Conservation (phyloP, 1,284 basidiomycete species). For the Apiotrichum gracile region DNA sequence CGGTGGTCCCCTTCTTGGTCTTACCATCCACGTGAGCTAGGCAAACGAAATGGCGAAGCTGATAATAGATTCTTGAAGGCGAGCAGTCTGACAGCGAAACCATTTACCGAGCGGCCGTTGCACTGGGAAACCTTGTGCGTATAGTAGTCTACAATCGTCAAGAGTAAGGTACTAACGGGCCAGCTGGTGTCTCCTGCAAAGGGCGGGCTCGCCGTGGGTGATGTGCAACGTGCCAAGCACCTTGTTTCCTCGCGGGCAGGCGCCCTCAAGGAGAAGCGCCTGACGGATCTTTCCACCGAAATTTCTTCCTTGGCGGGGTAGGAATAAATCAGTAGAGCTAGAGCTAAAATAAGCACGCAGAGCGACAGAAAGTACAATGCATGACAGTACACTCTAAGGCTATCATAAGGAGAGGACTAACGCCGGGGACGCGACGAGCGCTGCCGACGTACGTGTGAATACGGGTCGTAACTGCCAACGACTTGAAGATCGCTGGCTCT, state of each 20-base stretch:
- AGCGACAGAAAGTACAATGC: constrained; percentile 13
- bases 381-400: constrained; percentile 10
- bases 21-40: constrained; percentile 19
- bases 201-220: constrained; percentile 37
- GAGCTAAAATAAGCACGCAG: neutral
- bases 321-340: neutral
- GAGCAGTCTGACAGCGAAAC: constrained; percentile 75
- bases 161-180: neutral
- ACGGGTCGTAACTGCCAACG: neutral
- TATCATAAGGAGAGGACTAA: neutral
- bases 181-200: constrained; percentile 39
- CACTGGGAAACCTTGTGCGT: constrained; percentile 82
- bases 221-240: constrained; percentile 33
- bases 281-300: constrained; percentile 43
- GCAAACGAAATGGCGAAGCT: neutral
- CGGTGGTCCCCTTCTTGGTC: constrained; percentile 23
- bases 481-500: too few species aligned
- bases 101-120: constrained; percentile 75
- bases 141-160: constrained; percentile 36
- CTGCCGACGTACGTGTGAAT: neutral
- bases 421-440: too few species aligned
- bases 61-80: constrained; percentile 55
- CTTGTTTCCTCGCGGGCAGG: constrained; percentile 27
- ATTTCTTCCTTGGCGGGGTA: constrained; percentile 20
- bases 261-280: constrained; percentile 42